Percentiles rank a stretch among this genome's conserved stretches.
Evolutionary conservation across 2,329 filamentous ascomycete species (phyloP).

Genomic region (Annulohypoxylon truncatum): DNA sequence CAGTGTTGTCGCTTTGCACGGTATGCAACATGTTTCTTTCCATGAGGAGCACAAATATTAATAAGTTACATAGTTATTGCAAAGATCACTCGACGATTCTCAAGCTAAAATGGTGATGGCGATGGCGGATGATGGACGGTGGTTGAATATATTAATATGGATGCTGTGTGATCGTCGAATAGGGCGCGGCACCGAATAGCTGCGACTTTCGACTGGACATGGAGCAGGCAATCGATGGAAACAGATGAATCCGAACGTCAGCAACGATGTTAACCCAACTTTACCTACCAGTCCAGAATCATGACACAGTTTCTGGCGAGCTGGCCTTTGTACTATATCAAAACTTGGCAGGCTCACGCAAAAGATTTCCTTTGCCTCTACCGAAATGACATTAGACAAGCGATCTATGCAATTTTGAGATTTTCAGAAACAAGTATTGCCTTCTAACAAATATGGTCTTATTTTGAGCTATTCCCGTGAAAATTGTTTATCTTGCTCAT

Average conservation of each 20-base stretch:
- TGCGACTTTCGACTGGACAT: constrained; percentile 43
- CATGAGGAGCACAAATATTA: constrained; percentile 16
- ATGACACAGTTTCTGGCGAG: constrained; percentile 26
- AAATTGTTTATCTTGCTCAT: neutral
- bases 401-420: constrained; percentile 7
- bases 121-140: neutral
- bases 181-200: constrained; percentile 43
- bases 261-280: constrained; percentile 26
- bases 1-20: constrained; percentile 95
- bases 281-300: constrained; percentile 20
- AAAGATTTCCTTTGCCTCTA: constrained; percentile 39
- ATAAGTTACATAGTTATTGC: constrained; percentile 78
- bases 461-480: neutral
- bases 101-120: constrained; percentile 59
- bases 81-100: constrained; percentile 92
- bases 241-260: constrained; percentile 23
- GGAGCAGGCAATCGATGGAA: constrained; percentile 5
- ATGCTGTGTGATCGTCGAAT: constrained; percentile 16
- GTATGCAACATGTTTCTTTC: constrained; percentile 66
- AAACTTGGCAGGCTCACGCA: constrained; percentile 41
- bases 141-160: constrained; percentile 15
- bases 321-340: constrained; percentile 46
- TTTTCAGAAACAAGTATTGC: neutral
- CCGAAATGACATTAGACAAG: constrained; percentile 22
- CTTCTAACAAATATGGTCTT: neutral